Base-by-base conservation (phyloP, 2,329 filamentous ascomycete species). In the Chaetomiaceae sp. region DNA sequence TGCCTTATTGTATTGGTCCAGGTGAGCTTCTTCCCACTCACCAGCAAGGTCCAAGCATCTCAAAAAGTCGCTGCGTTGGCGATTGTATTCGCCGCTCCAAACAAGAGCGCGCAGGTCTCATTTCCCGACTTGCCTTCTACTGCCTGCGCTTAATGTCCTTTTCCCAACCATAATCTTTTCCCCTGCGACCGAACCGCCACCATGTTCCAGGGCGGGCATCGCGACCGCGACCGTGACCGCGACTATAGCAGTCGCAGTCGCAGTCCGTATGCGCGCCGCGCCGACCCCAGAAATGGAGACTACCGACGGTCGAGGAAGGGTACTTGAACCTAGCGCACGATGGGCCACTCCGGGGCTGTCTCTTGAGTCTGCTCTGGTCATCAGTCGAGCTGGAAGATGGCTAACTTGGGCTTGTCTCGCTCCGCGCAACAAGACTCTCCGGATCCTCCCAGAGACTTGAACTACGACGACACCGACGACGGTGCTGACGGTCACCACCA, bases 281-380 rank as follows among this genome's bases (percentile, higher is more conserved):
- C 50, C 48, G 58, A 58, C 45, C 48, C 58, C 39, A 47, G 54
- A 56, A 57, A 60, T 60, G 61, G 66, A 58, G 65, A 69, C 56
- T 64, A 66, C 62, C 63, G 67, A 59, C 70, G 65, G 65, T 66
- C 68, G 67, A 67, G 70, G 68, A 71, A 75, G 69, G 72, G 60
- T 62, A 62, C 43, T 37, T n/a, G 34, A 17, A 55, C 42, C 51
- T 49, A 30, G n/a, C n/a, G n/a, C 45, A 44, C 47, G 51, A 52
- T 44, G 22, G 48, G 38, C 42, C 48, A 47, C 36, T 24, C 39
- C 41, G 19, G 45, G 49, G 24, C 42, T 53, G 20, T 47, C 33
- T 27, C 29, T 32, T 52, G 50, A 39, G 42, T 50, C 36, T 38
- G 30, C 46, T 37, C 35, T 38, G 42, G 37, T 50, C 40, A 29